Evolutionary conservation across 2,329 filamentous ascomycete genomes (phyloP), one percentile per base, ranked within the genome.

Genomic region (Neurospora sp.): DNA sequence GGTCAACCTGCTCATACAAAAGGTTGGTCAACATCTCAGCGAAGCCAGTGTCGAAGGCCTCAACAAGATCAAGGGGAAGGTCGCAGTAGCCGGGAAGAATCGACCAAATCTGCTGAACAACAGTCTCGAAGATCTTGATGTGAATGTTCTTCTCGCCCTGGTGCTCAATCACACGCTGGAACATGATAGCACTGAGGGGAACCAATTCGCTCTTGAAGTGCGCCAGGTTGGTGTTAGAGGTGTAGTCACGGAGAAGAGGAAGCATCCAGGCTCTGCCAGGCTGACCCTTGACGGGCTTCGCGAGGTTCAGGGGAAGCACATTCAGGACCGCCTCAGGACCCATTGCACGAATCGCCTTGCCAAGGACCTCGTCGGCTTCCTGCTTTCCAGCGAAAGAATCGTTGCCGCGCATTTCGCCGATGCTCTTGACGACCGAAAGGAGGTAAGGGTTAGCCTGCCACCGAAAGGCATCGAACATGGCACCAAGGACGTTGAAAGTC

Each of bases 41-140:
- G 78, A 99, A 97, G 17, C 81, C 79, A 77, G 97, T 93, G 77
- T 98, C 93, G 75, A 99, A 96, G 0, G 92, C 85, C 72, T 90
- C 84, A 5, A 80, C 82, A 58, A 95, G 78, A 77, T 99, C 96
- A 42, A 97, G 81, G 1, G 96, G 95, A 69, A 97, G 83, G 78
- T 97, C 93, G 79, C 96, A 98, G 82, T 97, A 99, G 1, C 96
- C 96, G 0, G 96, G 95, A 17, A 99, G 85, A 68, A 92, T 90
- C 0, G 93, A 93, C 96, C 96, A 99, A 58, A 95, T 94, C 78
- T 99, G 96, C 75, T 96, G 91, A 9, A 99, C 93, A 4, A 99
- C 84, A 0, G 96, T 98, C 81, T 99, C 95, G 78, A 96, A 99
- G 71, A 99, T 96, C 84, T 99, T 99, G 78, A 96, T 87, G 79